Percentiles rank a stretch among this genome's conserved stretches.
Conservation (phyloP, 371 early-diverging fungal species). For the Gilbertella persicaria region DNA sequence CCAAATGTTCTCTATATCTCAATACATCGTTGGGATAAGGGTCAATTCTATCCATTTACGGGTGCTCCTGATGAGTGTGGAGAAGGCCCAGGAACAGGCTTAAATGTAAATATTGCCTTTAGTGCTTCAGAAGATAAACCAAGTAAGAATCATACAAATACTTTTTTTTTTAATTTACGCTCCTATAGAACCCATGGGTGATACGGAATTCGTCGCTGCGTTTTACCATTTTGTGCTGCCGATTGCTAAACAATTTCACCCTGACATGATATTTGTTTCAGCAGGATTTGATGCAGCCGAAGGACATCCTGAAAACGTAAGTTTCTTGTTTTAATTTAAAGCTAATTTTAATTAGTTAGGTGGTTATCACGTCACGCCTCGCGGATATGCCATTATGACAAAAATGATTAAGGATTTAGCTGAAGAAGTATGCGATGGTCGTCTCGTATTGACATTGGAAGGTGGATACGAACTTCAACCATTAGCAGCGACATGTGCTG, state of each 20-base stretch:
- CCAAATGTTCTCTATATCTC: slow-evolving; percentile 70
- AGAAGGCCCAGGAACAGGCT: slow-evolving; percentile 51
- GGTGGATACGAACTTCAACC: slow-evolving; percentile 58
- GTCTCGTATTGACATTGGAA: slow-evolving; percentile 57
- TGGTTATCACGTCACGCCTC: slow-evolving; percentile 60
- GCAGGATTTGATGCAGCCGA: slow-evolving; percentile 73
- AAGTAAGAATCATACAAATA: slow-evolving; percentile 32
- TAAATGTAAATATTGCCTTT: slow-evolving; percentile 68
- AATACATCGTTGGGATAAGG: slow-evolving; percentile 67
- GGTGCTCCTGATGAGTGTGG: slow-evolving; percentile 63
- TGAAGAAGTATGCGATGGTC: slow-evolving; percentile 51
- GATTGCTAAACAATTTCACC: slow-evolving; percentile 60
- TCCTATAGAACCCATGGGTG: slow-evolving; percentile 59
- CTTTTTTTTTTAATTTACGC: background rate
- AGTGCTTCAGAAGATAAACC: slow-evolving; percentile 50
- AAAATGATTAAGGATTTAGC: slow-evolving; percentile 59
- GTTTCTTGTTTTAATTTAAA: slow-evolving; percentile 1
- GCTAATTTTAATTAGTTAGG: slow-evolving; percentile 41
- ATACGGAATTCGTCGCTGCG: slow-evolving; percentile 67
- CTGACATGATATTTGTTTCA: slow-evolving; percentile 67
- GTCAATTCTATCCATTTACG: slow-evolving; percentile 62
- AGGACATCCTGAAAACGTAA: slow-evolving; percentile 65
- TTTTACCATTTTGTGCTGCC: slow-evolving; percentile 65
- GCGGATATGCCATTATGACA: slow-evolving; percentile 59
- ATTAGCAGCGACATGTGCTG: slow-evolving; percentile 43